Evolutionary conservation across 371 early-diverging fungal genomes (phyloP).

Genomic region (Mucor sp.): DNA sequence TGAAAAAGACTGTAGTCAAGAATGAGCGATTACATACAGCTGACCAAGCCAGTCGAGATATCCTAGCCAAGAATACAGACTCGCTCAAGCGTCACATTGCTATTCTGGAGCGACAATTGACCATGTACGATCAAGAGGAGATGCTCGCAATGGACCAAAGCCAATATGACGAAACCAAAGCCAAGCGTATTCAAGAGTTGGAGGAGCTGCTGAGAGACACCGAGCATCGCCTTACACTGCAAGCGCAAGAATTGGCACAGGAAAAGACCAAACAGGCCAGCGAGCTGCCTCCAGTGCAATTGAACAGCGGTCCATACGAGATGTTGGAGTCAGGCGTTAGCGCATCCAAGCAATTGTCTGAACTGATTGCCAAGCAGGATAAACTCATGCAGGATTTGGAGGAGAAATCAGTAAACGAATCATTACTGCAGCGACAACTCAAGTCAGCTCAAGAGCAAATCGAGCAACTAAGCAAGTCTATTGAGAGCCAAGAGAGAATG

Average conservation of each 20-base stretch:
- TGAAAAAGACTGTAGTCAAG: conserved; percentile 12
- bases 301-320: conserved; percentile 12
- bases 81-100: conserved; percentile 43
- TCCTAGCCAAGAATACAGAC: conserved; percentile 33
- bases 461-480: background rate
- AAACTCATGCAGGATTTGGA: background rate
- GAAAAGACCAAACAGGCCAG: background rate
- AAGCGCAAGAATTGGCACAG: background rate
- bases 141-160: conserved; percentile 23
- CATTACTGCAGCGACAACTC: background rate
- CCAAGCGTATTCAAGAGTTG: conserved; percentile 43
- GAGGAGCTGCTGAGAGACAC: conserved; percentile 22
- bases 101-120: conserved; percentile 59
- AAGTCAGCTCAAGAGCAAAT: background rate
- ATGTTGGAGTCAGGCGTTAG: conserved; percentile 1
- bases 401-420: background rate
- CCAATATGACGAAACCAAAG: conserved; percentile 59
- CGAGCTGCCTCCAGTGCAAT: background rate
- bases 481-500: background rate
- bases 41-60: conserved; percentile 10
- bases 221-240: background rate
- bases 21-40: conserved; percentile 13
- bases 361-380: background rate
- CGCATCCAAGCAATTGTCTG: background rate
- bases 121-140: conserved; percentile 68